Conservation (phyloP, 1,284 basidiomycete species). For the Peniophora sp. region DNA sequence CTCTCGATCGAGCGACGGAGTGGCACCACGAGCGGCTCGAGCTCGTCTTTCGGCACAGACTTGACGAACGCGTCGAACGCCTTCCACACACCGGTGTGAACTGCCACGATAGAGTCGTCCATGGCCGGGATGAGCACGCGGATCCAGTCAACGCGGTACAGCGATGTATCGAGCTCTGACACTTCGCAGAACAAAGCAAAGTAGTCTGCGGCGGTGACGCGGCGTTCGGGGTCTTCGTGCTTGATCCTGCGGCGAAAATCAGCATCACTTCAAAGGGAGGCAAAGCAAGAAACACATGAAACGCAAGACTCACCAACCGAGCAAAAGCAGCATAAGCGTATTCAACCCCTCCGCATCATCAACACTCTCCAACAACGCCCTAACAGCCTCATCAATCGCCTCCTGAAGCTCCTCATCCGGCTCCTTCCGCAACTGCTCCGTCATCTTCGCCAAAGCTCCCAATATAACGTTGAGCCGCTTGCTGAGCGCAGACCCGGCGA, state of each 20-base stretch:
- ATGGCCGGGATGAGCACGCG: constrained; percentile 85
- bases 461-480: constrained; percentile 74
- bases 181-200: constrained; percentile 80
- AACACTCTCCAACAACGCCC: constrained; percentile 70
- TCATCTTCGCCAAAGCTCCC: constrained; percentile 64
- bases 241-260: constrained; percentile 55
- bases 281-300: not conserved
- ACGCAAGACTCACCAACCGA: constrained; percentile 65
- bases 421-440: constrained; percentile 50
- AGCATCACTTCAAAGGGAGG: constrained; percentile 4
- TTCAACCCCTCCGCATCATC: constrained; percentile 83
- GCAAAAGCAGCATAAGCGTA: constrained; percentile 80
- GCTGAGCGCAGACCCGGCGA: constrained; percentile 88
- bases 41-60: constrained; percentile 86
- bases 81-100: constrained; percentile 79
- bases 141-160: constrained; percentile 93
- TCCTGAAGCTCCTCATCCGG: constrained; percentile 60
- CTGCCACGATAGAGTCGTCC: constrained; percentile 69
- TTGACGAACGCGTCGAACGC: constrained; percentile 89
- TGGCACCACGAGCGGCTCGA: constrained; percentile 84
- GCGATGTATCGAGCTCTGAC: constrained; percentile 68
- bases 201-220: constrained; percentile 72
- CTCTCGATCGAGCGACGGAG: constrained; percentile 86
- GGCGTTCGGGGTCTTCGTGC: constrained; percentile 58
- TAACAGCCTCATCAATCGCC: constrained; percentile 74